Evolutionary conservation across 73 alveolate species (phyloP), one percentile per base, ranked within the genome.

Genomic region (Durusdinium trenchii): DNA sequence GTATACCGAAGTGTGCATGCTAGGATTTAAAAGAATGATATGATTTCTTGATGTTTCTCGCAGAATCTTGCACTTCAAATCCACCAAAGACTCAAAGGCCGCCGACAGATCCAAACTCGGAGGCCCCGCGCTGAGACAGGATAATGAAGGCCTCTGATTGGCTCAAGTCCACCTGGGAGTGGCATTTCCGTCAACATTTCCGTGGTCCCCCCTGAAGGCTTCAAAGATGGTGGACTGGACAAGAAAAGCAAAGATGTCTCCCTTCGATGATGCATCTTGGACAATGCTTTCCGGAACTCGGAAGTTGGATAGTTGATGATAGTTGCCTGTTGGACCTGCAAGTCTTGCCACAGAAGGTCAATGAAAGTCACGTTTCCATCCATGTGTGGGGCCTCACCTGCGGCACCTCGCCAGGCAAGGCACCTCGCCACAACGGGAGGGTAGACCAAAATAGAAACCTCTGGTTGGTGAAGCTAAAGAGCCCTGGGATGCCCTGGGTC

Each of bases 81-180:
- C n/a, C n/a, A n/a, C n/a, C n/a, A n/a, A n/a, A 12, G 18, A 71
- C 52, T 51, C 51, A 3, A n/a, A 26, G 18, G 89, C 40, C 32
- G 42, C 36, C 23, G 43, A 40, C 30, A 43, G 10, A 3, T 23
- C 43, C 14, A 45, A 28, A 35, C 50, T 32, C 52, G 62, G 95
- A 64, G 28, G 60, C 50, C 95, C 16, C 52, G 45, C 96, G 96
- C 54, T 90, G 96, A 9, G 96, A 90, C n/a, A 90, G 73, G 46
- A 90, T 64, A 35, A 90, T 42, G 73, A 64, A 67, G 71, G 96
- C 96, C 62, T 40, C 50, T 42, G 96, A 38, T 28, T 40, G 54
- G 30, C 73, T 90, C 45, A 90, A 75, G 73, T 90, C 96, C 28
- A 90, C 96, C 96, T 90, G 81, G 52, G 52, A 35, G 32, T 38